These are phyloP conservation scores for Chrysoporthe austroafricana DNA, from an alignment of 2,329 filamentous ascomycete species.

Conservation along the genomic window DNA sequence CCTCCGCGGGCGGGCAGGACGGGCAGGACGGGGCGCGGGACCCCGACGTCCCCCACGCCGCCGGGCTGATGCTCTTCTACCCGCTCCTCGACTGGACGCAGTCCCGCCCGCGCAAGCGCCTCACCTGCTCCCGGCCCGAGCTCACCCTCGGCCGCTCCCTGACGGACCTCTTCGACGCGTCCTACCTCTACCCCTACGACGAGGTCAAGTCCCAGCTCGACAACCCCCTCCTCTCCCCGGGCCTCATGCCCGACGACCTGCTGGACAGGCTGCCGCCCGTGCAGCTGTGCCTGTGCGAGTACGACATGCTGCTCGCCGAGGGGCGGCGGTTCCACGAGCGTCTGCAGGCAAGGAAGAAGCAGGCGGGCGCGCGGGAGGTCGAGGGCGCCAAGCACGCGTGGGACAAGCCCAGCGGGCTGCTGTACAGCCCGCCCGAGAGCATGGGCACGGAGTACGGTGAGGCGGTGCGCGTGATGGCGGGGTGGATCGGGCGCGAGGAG, in stretches of 20 bases:
- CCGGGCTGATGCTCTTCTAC: constrained; percentile 63
- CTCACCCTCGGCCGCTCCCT: constrained; percentile 60
- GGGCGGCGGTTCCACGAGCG: constrained; percentile 64
- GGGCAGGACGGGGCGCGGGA: background rate
- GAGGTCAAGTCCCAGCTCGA: constrained; percentile 50
- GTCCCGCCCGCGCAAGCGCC: constrained; percentile 58
- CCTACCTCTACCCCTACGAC: constrained; percentile 60
- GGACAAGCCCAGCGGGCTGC: constrained; percentile 58
- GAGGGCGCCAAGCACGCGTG: constrained; percentile 65
- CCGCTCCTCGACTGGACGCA: constrained; percentile 65
- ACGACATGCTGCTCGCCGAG: constrained; percentile 66
- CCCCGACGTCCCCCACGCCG: constrained; percentile 45
- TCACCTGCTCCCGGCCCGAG: constrained; percentile 57
- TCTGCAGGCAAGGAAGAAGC: constrained; percentile 56
- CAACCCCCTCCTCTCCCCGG: constrained; percentile 59
- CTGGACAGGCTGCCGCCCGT: constrained; percentile 56
- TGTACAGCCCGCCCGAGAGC: constrained; percentile 21
- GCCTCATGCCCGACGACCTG: constrained; percentile 57
- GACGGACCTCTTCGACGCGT: constrained; percentile 66
- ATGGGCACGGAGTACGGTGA: constrained; percentile 25
- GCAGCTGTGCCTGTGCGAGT: constrained; percentile 65
- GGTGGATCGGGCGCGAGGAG: constrained; percentile 23
- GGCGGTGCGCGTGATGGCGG: constrained; percentile 25
- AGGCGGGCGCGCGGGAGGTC: constrained; percentile 53
- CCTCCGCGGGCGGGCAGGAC: constrained; percentile 36